Evolutionary conservation across 257 asterid genomes (phyloP).

Genomic region (Salvia rosmarinus): DNA sequence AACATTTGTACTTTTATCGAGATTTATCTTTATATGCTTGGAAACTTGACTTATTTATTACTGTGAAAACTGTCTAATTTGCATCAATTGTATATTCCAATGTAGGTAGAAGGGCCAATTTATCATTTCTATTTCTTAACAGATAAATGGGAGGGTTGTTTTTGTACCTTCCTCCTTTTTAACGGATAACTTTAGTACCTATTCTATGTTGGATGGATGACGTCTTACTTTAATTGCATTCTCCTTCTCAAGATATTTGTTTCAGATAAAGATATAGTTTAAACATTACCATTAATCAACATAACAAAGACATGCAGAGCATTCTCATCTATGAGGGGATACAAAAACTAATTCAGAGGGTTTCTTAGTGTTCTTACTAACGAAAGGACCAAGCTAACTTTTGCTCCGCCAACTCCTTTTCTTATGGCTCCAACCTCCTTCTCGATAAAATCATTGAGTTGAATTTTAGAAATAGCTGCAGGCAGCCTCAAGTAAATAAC

Average conservation of each 20-base stretch:
- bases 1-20: background rate
- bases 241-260: background rate
- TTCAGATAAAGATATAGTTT: background rate
- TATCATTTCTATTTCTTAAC: background rate
- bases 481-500: background rate
- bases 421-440: background rate
- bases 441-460: background rate
- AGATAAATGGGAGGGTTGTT: background rate
- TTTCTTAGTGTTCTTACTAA: too few relatives aligned
- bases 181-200: background rate
- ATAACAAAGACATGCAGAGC: background rate
- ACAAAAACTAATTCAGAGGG: background rate
- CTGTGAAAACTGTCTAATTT: conserved; percentile 18
- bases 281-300: background rate
- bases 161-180: background rate
- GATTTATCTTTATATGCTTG: conserved; percentile 13
- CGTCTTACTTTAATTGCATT: background rate
- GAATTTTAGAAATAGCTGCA: too few relatives aligned
- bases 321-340: background rate
- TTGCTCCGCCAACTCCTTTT: background rate
- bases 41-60: background rate
- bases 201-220: background rate
- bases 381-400: background rate
- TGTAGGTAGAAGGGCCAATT: background rate
- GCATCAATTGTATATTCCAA: background rate